Conservation (phyloP, 75 land plant species). For the Pseudotsuga menziesii region DNA sequence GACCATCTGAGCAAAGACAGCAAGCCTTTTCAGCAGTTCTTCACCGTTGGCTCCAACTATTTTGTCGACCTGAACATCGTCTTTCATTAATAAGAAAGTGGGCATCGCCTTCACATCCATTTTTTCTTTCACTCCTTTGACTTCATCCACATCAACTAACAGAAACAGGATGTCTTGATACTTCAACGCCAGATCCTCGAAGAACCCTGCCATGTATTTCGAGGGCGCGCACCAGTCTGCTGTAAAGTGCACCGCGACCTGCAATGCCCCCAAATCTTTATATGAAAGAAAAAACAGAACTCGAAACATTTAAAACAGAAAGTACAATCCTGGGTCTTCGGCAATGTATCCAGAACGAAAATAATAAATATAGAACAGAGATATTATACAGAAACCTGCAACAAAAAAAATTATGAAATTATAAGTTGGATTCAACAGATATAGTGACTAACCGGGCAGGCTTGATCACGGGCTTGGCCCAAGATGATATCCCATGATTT, state of each 20-base stretch:
- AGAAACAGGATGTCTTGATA: conserved; percentile 41
- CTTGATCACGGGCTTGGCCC: conserved; percentile 31
- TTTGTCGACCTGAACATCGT: conserved; percentile 18
- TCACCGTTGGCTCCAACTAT: conserved; percentile 54
- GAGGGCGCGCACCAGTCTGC: conserved; percentile 63
- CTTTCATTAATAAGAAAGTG: conserved; percentile 34
- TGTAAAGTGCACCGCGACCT: conserved; percentile 48
- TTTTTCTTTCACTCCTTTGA: conserved; percentile 31
- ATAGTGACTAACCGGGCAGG: conserved; percentile 24
- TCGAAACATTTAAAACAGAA: neutral
- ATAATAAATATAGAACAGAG: neutral
- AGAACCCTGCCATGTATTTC: conserved; percentile 38
- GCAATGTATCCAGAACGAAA: neutral
- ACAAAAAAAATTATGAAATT: no score
- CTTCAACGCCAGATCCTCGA: conserved; percentile 39
- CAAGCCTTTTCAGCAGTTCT: conserved; percentile 44
- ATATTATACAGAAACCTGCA: conserved; percentile 10
- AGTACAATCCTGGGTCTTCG: neutral
- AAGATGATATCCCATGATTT: conserved; percentile 40
- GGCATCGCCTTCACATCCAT: conserved; percentile 68
- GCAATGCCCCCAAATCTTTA: neutral
- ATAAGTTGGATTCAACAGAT: no score
- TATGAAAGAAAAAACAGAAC: neutral
- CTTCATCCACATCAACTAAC: conserved; percentile 52
- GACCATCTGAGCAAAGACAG: conserved; percentile 4